Conservation (phyloP, 805 yeast species). For the Yamadazyma paraphyllophila region DNA sequence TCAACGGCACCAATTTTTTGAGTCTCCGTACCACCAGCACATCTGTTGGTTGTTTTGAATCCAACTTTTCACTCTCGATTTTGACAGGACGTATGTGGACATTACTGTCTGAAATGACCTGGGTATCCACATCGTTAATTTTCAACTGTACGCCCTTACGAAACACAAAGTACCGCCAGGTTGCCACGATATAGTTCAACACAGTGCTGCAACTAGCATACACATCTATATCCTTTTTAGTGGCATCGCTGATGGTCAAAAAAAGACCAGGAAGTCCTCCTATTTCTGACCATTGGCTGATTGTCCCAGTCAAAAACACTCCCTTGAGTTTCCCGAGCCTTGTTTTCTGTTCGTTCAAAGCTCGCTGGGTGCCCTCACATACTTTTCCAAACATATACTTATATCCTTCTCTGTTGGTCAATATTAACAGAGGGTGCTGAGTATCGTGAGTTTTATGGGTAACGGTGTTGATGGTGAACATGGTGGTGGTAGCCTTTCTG, state of each 20-base stretch:
- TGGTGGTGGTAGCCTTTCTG: constrained; percentile 20
- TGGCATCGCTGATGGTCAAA: constrained; percentile 78
- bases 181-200: constrained; percentile 54
- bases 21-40: neutral
- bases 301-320: constrained; percentile 75
- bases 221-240: constrained; percentile 54
- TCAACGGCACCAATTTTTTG: constrained; percentile 42
- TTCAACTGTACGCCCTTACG: constrained; percentile 64
- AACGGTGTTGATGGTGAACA: constrained; percentile 52
- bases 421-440: constrained; percentile 52
- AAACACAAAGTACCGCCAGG: constrained; percentile 87
- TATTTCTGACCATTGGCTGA: constrained; percentile 66
- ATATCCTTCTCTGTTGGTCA: constrained; percentile 49
- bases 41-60: neutral
- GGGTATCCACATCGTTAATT: constrained; percentile 27
- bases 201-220: constrained; percentile 40
- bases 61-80: constrained; percentile 13
- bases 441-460: constrained; percentile 57
- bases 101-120: constrained; percentile 34
- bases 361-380: constrained; percentile 85
- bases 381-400: constrained; percentile 73
- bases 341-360: constrained; percentile 58
- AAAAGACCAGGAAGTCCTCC: constrained; percentile 94
- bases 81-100: constrained; percentile 39
- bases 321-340: constrained; percentile 57